Evolutionary conservation across 148 eudicot genomes (phyloP), one percentile per base, ranked within the genome.

Genomic region (Arctostaphylos glauca): DNA sequence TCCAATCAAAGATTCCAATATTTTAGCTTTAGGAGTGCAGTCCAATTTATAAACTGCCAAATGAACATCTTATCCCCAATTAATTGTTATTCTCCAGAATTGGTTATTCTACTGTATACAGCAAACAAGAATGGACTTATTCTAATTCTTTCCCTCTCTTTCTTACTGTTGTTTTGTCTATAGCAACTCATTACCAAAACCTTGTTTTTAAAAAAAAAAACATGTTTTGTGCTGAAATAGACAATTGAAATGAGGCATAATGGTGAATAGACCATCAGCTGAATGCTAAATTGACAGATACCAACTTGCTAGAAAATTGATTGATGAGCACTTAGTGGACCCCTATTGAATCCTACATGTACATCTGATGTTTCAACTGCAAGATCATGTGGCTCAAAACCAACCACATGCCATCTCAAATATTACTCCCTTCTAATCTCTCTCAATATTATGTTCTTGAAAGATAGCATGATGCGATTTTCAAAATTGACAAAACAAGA

Each of bases 211-310:
- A 6, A 64, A 78, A 58, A 44, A 43, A 19, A n/a, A 8, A 59
- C n/a, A 23, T 21, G n/a, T 12, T 12, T 47, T 47, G 55, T 12
- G 66, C 43, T 46, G 55, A 62, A 62, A 79, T 60, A 4, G 74
- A 79, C 55, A 64, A 21, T 21, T 23, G 66, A 77, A 77, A 19
- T 31, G 49, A 78, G 41, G 67, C 25, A 41, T 2, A n/a, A 3
- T 60, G 8, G 7, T 56, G 23, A 54, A 19, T 16, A 56, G 18
- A 78, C 67, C 50, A 78, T 79, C 55, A 31, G 83, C 76, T 75
- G 48, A 87, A 23, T 79, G 85, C 47, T 59, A 87, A 87, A 84
- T 82, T 44, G 89, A 87, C 89, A 82, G 81, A 64, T 82, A 84
- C 87, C 89, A 82, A 86, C 88, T 74, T 12, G 47, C 14, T 64